Evolutionary conservation across 1,139 yeast genomes (phyloP), one percentile per base, ranked within the genome.

Genomic region (Entelexis sorbosivorans): DNA sequence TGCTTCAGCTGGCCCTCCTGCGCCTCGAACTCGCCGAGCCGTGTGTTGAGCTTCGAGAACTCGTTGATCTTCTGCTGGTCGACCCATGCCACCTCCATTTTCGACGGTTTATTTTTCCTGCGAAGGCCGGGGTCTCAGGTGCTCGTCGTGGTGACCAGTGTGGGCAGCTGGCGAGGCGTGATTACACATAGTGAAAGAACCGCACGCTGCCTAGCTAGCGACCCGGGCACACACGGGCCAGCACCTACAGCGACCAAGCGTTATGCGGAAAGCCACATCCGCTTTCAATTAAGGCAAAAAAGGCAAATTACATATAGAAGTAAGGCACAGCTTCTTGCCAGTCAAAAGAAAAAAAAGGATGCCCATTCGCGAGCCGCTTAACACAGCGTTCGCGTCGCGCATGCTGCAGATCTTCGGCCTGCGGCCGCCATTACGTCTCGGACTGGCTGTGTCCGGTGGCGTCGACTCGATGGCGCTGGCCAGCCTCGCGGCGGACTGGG

Each of bases 21-120:
- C n/a, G 68, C 74, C 42, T 73, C 71, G 26, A 79, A 65, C 31
- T 73, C 74, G 58, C 84, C 86, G 60, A 81, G 78, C 56, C 82
- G 78, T 58, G 79, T 73, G 56, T 88, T 85, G 56, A 88, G 73
- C 49, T 88, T 82, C 24, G 96, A 86, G 63, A 91, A 91, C 64
- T 79, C 78, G 66, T 91, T 91, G 70, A 91, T 91, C 63, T 78
- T 78, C 63, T 83, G 81, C 69, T 91, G 98, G 66, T 91, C 97
- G 55, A 78, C 88, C 79, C 89, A 84, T 28, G 80, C 72, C 26
- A 91, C 98, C 62, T 86, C 93, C 53, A 51, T 59, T n/a, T 38
- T 48, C n/a, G n/a, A n/a, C n/a, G n/a, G n/a, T n/a, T n/a, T n/a
- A n/a, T n/a, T n/a, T n/a, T n/a, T n/a, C n/a, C n/a, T n/a, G n/a